phyloP scores from a whole-genome alignment of 2,329 filamentous ascomycete genomes.

The Madurella fahalii region DNA sequence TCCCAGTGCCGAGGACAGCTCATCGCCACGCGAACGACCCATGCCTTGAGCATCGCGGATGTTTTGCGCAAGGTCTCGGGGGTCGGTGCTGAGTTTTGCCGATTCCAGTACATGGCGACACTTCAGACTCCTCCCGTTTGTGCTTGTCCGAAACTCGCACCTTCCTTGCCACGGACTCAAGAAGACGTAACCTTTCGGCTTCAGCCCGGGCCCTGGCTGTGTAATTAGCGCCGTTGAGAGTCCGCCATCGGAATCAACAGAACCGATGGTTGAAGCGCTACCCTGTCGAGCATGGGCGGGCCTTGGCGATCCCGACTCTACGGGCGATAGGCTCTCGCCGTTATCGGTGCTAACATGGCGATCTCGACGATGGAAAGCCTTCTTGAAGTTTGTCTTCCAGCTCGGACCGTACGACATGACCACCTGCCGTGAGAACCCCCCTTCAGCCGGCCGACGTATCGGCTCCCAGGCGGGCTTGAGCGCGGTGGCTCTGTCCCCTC shows the following conservation, averaged over 20 bases:
- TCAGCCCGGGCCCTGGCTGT: constrained; percentile 44
- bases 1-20: constrained; percentile 30
- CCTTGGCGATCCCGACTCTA: constrained; percentile 24
- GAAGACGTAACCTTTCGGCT: constrained; percentile 69
- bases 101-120: constrained; percentile 67
- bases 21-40: constrained; percentile 26
- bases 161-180: constrained; percentile 79
- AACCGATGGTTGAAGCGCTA: constrained; percentile 35
- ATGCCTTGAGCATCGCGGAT: constrained; percentile 30
- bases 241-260: constrained; percentile 26
- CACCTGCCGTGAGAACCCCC: constrained; percentile 52
- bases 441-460: constrained; percentile 21
- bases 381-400: constrained; percentile 44
- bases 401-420: constrained; percentile 54
- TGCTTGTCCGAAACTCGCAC: constrained; percentile 80
- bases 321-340: constrained; percentile 3
- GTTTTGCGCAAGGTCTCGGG: constrained; percentile 38
- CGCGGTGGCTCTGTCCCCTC: neutral
- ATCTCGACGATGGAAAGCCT: constrained; percentile 39
- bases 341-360: constrained; percentile 28
- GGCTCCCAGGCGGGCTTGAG: neutral
- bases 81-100: constrained; percentile 39
- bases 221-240: constrained; percentile 31
- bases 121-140: constrained; percentile 68
- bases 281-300: constrained; percentile 29